Evolutionary conservation across 2,329 filamentous ascomycete species (phyloP).

Genomic region (Pseudocercospora fijiensis): DNA sequence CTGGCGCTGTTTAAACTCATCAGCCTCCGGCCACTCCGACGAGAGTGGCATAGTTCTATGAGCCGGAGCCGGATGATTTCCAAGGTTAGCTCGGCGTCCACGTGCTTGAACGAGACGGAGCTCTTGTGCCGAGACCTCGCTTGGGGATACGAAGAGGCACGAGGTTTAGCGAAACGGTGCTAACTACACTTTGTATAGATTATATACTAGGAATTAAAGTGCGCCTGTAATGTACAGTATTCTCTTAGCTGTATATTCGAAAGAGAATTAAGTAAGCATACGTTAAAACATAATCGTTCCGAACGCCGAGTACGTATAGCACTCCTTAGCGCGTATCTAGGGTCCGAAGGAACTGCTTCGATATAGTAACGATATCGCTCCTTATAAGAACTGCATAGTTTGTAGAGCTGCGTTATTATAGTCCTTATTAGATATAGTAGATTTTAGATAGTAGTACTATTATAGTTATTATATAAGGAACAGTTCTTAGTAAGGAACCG

Average conservation of each 20-base stretch:
- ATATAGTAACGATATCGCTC: too few species aligned
- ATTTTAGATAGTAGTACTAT: too few species aligned
- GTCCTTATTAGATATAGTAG: too few species aligned
- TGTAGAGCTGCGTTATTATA: too few species aligned
- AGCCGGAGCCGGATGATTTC: neutral
- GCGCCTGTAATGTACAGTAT: neutral
- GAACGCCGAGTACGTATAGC: neutral
- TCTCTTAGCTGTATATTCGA: neutral
- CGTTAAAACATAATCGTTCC: neutral
- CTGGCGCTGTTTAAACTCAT: neutral
- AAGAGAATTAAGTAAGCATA: neutral
- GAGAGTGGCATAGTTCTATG: too few species aligned
- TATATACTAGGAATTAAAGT: neutral
- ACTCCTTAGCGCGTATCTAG: too few species aligned
- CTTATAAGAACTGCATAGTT: too few species aligned
- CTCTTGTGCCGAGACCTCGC: neutral
- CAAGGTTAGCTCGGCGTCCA: neutral
- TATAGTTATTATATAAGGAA: too few species aligned
- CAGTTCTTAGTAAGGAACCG: too few species aligned
- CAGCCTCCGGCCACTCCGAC: neutral
- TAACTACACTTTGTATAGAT: neutral
- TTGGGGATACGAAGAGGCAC: neutral
- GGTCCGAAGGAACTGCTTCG: too few species aligned
- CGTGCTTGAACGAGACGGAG: neutral
- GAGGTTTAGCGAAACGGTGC: neutral